Base-by-base conservation (phyloP, 495 filamentous ascomycete genomes). In the Neurospora sp. region DNA sequence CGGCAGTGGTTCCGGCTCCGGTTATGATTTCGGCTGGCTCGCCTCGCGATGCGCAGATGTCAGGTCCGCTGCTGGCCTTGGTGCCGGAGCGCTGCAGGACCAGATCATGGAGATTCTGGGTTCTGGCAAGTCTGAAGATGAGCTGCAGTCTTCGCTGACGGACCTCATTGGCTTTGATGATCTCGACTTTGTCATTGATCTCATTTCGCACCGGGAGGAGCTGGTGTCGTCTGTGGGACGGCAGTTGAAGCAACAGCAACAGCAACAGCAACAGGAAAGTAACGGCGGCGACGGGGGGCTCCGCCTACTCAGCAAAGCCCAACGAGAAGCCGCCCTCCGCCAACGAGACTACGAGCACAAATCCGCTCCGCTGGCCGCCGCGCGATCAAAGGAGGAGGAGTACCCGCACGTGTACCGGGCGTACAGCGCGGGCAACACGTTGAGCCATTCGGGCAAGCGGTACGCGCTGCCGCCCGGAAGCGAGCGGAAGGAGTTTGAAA, bases 381-480 rank as follows among this genome's bases (percentile, higher is more conserved):
- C 80, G 18, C 74, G 86, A 70, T 83, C 89, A 59, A 88, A 91
- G 73, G 85, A 89, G 71, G 88, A 87, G 48, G 82, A 91, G 42
- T 98, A 98, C 83, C 96, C 96, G 7, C 96, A 99, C 81, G 92
- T 99, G 0, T 99, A 97, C 84, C 92, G 90, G 73, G 81, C 86
- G 9, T 90, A 96, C 76, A 88, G 88, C 62, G 90, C 94, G 9
- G 92, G 96, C 5, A 98, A 98, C 82, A 92, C 89, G 1, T 84
- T 98, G 16, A 92, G 90, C 48, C 82, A 90, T 16, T 85, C 86
- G 54, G 96, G 96, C 5, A 89, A 88, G 74, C 92, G 90, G 76
- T 99, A 96, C 77, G 90, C 84, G 11, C 81, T 95, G 39, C 93
- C 93, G 0, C 73, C 86, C 4, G 92, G 92, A 8, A 92, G 88